Conservation (phyloP, 176 grass and related monocot genomes). For the Poa annua region DNA sequence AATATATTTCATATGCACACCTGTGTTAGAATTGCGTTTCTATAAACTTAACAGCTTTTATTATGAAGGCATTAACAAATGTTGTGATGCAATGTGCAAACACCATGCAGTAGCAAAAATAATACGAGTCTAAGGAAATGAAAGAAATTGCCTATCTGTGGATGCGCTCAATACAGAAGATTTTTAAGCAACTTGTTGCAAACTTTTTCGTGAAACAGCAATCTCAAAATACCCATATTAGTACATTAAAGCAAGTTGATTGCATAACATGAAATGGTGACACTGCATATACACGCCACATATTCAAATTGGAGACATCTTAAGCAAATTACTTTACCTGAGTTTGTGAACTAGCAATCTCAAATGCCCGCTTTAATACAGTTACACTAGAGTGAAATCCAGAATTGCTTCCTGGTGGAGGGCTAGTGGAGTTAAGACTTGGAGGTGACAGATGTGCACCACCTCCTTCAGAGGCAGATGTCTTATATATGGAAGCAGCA, state of each 20-base stretch:
- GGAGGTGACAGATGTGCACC: slow-evolving; percentile 41
- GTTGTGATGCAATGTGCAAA: neutral
- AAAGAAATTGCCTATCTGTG: neutral
- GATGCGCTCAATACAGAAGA: neutral
- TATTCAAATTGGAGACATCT: neutral
- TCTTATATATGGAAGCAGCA: slow-evolving; percentile 81
- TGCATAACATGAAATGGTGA: neutral
- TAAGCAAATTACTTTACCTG: slow-evolving; percentile 60
- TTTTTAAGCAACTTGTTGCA: slow-evolving; percentile 34
- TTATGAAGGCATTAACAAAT: neutral
- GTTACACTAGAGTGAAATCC: slow-evolving; percentile 91
- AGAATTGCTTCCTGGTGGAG: slow-evolving; percentile 56
- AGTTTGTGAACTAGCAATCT: slow-evolving; percentile 91
- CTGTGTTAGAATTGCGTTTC: neutral
- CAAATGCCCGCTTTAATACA: slow-evolving; percentile 89
- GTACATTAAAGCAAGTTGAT: slow-evolving; percentile 49
- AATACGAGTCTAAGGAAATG: neutral
- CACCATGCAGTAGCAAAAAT: neutral
- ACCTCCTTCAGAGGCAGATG: slow-evolving; percentile 54
- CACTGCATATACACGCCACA: neutral
- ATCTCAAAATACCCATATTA: slow-evolving; percentile 84
- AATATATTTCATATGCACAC: slow-evolving; percentile 35
- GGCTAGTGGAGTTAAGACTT: slow-evolving; percentile 48
- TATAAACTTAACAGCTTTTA: neutral
- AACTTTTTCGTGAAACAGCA: slow-evolving; percentile 73